A percentile compares a stretch with the other conserved stretches of the same genome.
phyloP scores from a whole-genome alignment of 805 yeast genomes.

The Metschnikowia peoriensis region DNA sequence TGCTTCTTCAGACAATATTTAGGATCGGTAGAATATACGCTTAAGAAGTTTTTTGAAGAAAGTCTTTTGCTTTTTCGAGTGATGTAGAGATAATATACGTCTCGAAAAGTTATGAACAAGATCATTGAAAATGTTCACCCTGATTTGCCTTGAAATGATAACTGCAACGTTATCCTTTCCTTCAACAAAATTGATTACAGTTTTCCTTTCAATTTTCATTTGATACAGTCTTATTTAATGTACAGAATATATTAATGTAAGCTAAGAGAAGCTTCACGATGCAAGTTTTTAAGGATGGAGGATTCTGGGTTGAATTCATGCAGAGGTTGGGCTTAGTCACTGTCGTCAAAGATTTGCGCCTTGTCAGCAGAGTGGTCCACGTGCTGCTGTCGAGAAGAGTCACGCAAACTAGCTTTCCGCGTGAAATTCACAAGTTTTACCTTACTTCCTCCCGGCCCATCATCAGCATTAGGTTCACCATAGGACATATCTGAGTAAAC shows the following conservation, averaged over 20 bases:
- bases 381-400: slow-evolving; percentile 36
- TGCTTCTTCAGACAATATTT: too few relatives aligned
- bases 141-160: too few relatives aligned
- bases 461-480: slow-evolving; percentile 5
- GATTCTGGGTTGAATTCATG: slow-evolving; percentile 1
- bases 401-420: slow-evolving; percentile 41
- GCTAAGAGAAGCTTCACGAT: not conserved
- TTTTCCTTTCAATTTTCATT: not conserved
- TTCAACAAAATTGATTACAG: not conserved
- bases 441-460: slow-evolving; percentile 15
- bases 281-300: not conserved
- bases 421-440: slow-evolving; percentile 50
- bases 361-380: slow-evolving; percentile 30
- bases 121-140: too few relatives aligned
- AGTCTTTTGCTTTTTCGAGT: too few relatives aligned
- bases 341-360: slow-evolving; percentile 36
- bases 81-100: too few relatives aligned
- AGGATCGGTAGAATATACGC: too few relatives aligned
- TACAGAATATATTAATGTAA: not conserved
- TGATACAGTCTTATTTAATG: not conserved
- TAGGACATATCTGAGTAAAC: slow-evolving; percentile 12
- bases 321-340: slow-evolving; percentile 16
- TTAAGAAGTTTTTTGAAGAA: too few relatives aligned
- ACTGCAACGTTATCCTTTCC: too few relatives aligned
- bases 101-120: too few relatives aligned